Evolutionary conservation across 805 yeast species (phyloP).

Genomic region (Debaryomyces hansenii): DNA sequence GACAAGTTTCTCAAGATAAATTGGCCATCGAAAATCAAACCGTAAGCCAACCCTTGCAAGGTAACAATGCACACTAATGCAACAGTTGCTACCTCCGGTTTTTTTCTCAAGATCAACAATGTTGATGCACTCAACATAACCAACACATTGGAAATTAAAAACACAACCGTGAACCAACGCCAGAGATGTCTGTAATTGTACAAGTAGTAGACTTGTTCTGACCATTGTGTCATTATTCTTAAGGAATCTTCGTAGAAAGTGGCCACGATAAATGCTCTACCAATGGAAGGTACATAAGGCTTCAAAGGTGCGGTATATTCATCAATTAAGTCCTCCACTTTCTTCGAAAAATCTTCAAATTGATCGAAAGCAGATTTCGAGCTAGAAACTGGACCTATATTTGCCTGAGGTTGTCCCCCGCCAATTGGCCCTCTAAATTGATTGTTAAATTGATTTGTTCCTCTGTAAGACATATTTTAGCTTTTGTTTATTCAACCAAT

Average conservation of each 20-base stretch:
- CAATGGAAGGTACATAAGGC: slow-evolving; percentile 84
- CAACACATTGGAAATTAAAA: slow-evolving; percentile 60
- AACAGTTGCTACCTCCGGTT: slow-evolving; percentile 68
- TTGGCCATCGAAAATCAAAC: slow-evolving; percentile 74
- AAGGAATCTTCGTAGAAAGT: slow-evolving; percentile 89
- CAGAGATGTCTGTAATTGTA: slow-evolving; percentile 79
- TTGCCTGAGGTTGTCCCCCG: slow-evolving; percentile 20
- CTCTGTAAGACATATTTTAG: slow-evolving; percentile 42
- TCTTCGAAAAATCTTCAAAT: slow-evolving; percentile 53
- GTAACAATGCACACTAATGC: slow-evolving; percentile 70
- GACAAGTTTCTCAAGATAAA: slow-evolving; percentile 86
- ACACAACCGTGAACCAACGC: slow-evolving; percentile 71
- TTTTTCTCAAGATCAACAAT: slow-evolving; percentile 66
- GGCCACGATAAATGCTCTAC: slow-evolving; percentile 87
- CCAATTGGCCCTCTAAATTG: slow-evolving; percentile 24
- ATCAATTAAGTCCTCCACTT: slow-evolving; percentile 56
- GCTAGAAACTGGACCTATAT: slow-evolving; percentile 32
- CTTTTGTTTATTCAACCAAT: neutral
- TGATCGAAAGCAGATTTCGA: slow-evolving; percentile 29
- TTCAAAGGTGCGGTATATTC: slow-evolving; percentile 51
- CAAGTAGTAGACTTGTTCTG: slow-evolving; percentile 83
- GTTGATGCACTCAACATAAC: slow-evolving; percentile 75
- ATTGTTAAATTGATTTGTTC: slow-evolving; percentile 43
- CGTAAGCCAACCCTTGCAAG: slow-evolving; percentile 85
- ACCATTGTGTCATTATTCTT: slow-evolving; percentile 85